phyloP scores from a whole-genome alignment of 2,329 filamentous ascomycete species.

The Aspergillus pseudonomiae region DNA sequence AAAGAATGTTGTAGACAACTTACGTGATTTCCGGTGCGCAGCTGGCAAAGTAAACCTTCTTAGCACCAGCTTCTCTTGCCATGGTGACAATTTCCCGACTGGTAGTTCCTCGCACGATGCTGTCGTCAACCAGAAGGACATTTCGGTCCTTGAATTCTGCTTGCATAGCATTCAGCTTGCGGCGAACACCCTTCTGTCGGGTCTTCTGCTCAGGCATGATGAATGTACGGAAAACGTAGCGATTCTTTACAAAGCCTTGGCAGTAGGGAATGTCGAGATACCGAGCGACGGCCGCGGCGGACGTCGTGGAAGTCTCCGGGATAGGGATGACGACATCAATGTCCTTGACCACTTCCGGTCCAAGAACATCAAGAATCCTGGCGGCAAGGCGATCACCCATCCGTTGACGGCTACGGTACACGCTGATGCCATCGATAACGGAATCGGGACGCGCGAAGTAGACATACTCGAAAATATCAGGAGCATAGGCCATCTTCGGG shows the following conservation, averaged over 20 bases:
- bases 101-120: slow-evolving; percentile 84
- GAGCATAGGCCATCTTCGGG: slow-evolving; percentile 69
- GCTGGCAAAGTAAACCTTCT: slow-evolving; percentile 78
- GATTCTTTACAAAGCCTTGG: slow-evolving; percentile 85
- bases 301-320: slow-evolving; percentile 80
- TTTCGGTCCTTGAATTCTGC: slow-evolving; percentile 80
- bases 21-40: slow-evolving; percentile 78
- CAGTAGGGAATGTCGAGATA: slow-evolving; percentile 75
- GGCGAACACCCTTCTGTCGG: slow-evolving; percentile 81
- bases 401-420: slow-evolving; percentile 79
- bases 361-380: slow-evolving; percentile 68
- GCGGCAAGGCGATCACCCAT: slow-evolving; percentile 84
- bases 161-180: slow-evolving; percentile 85
- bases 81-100: slow-evolving; percentile 78
- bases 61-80: slow-evolving; percentile 81
- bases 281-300: slow-evolving; percentile 75
- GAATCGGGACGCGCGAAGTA: slow-evolving; percentile 85
- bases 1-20: slow-evolving; percentile 16
- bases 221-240: slow-evolving; percentile 86
- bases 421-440: slow-evolving; percentile 83
- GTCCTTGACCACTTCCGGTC: slow-evolving; percentile 68
- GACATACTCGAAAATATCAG: slow-evolving; percentile 85
- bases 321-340: slow-evolving; percentile 84
- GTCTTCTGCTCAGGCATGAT: slow-evolving; percentile 82
- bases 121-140: slow-evolving; percentile 85